Base-by-base conservation (phyloP, 2,329 filamentous ascomycete species). In the Diaporthe vexans region DNA sequence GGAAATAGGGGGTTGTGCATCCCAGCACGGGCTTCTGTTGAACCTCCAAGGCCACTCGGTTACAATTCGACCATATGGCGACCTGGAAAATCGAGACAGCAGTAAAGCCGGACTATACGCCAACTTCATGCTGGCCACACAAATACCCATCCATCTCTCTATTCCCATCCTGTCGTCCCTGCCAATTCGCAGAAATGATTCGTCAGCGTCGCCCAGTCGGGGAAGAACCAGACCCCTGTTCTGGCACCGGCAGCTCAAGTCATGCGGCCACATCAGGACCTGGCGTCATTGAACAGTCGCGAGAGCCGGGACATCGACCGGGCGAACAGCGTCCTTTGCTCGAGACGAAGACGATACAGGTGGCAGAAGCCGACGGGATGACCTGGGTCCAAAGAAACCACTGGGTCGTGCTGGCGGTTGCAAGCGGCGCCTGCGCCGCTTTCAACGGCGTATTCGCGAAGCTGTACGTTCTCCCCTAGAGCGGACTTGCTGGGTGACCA, bases 361-460 rank as follows among this genome's bases (percentile, higher is more conserved):
- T 33, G 17, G 24, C 58, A 57, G 71, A 77, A 51, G 35, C 37
- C 72, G 58, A 63, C 43, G 58, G 77, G 76, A 81, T 76, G 78
- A 76, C 29, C 52, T 83, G 81, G 82, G 73, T 75, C 17, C 76
- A 74, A 33, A 77, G 79, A 58, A 84, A 83, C 72, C 87, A 89
- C 77, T 93, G 91, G 91, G 88, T 96, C 76, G 84, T 92, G 68
- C 88, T 93, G 76, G 93, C 94, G 56, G 82, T 95, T 56, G 90
- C 92, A 65, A 94, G 93, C 80, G 94, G 94, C 76, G 91, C 90
- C 71, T 95, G 93, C 79, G 94, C 94, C 43, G 93, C 94, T 29
- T 92, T 94, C 78, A 97, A 97, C 79, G 94, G 94, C 74, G 92
- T 94, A 7, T 95, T 96, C 85, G 94, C 94, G 0, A 97, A 96